Percentiles rank a stretch among this genome's conserved stretches.
Conservation (phyloP, 345 rosid species). For the Aegle marmelos region DNA sequence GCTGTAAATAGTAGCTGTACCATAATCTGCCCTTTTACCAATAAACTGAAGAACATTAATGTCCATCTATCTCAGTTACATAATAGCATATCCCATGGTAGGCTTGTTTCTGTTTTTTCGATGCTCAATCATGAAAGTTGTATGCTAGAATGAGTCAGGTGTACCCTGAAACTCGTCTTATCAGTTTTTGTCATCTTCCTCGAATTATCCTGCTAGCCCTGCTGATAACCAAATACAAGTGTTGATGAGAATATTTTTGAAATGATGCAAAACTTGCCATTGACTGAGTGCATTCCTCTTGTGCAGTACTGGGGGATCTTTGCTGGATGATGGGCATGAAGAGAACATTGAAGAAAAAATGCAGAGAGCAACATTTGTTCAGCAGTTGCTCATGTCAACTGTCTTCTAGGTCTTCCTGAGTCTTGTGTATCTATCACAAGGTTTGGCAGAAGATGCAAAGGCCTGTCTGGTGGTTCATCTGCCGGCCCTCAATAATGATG, state of each 20-base stretch:
- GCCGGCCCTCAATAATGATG: not conserved
- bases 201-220: not conserved
- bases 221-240: not conserved
- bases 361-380: conserved; percentile 44
- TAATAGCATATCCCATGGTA: not conserved
- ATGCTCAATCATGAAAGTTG: not conserved
- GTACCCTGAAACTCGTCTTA: not conserved
- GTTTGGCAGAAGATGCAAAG: conserved; percentile 10
- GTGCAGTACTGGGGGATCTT: conserved; percentile 28
- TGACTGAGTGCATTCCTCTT: conserved; percentile 4
- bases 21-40: not conserved
- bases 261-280: not conserved
- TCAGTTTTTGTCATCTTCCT: not conserved
- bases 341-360: conserved; percentile 40
- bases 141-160: not conserved
- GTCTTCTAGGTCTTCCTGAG: conserved; percentile 30
- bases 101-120: not conserved
- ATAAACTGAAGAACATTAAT: not conserved
- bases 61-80: not conserved
- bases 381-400: conserved; percentile 43
- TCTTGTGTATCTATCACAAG: not conserved
- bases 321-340: conserved; percentile 16
- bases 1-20: not conserved
- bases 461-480: not conserved
- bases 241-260: not conserved